Evolutionary conservation across 495 filamentous ascomycete species (phyloP).

Genomic region (Aspergillus sclerotiicarbonarius): DNA sequence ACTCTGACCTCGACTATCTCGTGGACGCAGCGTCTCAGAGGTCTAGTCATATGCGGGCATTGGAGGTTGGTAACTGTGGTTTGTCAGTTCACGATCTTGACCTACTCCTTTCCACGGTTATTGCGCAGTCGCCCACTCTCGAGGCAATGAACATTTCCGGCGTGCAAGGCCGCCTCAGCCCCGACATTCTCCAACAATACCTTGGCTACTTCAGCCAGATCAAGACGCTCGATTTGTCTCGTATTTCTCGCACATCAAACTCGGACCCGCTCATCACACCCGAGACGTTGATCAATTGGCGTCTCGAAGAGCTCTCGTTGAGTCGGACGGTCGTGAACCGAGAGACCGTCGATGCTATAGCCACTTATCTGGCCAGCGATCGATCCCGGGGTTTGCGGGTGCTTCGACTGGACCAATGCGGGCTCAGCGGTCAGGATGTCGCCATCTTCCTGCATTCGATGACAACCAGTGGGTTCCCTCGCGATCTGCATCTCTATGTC

Average conservation of each 20-base stretch:
- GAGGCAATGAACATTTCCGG: constrained; percentile 76
- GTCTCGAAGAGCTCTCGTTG: constrained; percentile 69
- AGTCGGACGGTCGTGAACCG: constrained; percentile 63
- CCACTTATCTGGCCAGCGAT: constrained; percentile 59
- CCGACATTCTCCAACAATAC: constrained; percentile 58
- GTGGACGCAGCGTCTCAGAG: constrained; percentile 65
- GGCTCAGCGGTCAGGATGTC: constrained; percentile 72
- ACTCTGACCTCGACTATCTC: constrained; percentile 72
- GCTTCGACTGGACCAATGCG: constrained; percentile 75
- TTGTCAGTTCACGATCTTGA: constrained; percentile 55
- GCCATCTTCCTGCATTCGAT: constrained; percentile 78
- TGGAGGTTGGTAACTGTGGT: constrained; percentile 79
- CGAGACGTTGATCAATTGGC: constrained; percentile 69
- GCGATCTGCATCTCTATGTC: constrained; percentile 72
- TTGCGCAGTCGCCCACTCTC: constrained; percentile 65
- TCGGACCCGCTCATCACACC: constrained; percentile 63
- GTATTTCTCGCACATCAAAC: constrained; percentile 61
- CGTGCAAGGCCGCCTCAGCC: constrained; percentile 69
- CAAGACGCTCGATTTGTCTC: constrained; percentile 68
- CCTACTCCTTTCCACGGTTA: constrained; percentile 42
- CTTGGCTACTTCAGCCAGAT: constrained; percentile 67
- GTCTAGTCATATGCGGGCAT: constrained; percentile 66
- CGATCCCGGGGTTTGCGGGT: constrained; percentile 64
- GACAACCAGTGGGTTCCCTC: constrained; percentile 48
- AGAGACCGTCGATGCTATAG: constrained; percentile 55